Conservation (phyloP, 2,329 filamentous ascomycete genomes). For the Berkeleyomyces rouxiae region DNA sequence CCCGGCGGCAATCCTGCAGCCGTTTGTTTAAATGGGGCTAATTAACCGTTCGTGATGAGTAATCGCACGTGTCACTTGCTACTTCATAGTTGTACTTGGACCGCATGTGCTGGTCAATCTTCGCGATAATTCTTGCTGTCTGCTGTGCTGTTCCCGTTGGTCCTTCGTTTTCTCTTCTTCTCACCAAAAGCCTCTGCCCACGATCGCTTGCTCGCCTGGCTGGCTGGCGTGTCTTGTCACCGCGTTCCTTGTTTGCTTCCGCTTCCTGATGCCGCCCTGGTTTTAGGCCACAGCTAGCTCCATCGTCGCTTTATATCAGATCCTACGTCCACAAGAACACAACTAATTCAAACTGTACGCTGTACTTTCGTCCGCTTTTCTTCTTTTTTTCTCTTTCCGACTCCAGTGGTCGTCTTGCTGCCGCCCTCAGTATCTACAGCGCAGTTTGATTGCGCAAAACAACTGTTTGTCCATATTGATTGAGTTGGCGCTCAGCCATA, state of each 20-base stretch:
- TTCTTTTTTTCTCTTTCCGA: not conserved
- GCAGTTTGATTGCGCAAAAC: not conserved
- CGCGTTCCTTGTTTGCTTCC: not conserved
- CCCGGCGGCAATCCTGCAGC: no score
- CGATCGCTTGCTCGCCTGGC: not conserved
- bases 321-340: not conserved
- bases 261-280: not conserved
- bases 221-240: not conserved
- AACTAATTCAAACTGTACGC: no score
- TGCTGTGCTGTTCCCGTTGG: not conserved
- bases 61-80: no score
- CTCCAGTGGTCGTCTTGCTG: not conserved
- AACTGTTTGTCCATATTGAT: not conserved
- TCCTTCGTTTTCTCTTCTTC: not conserved
- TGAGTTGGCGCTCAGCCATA: not conserved
- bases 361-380: not conserved
- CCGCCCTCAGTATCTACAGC: not conserved
- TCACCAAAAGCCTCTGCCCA: not conserved
- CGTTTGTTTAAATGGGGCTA: no score
- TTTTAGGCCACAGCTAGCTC: conserved; percentile 1
- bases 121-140: not conserved
- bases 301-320: not conserved
- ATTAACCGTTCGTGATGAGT: no score
- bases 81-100: no score
- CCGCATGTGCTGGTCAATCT: no score